Conservation (phyloP, 2,329 filamentous ascomycete species). For the Allantophomopsis cytisporea region DNA sequence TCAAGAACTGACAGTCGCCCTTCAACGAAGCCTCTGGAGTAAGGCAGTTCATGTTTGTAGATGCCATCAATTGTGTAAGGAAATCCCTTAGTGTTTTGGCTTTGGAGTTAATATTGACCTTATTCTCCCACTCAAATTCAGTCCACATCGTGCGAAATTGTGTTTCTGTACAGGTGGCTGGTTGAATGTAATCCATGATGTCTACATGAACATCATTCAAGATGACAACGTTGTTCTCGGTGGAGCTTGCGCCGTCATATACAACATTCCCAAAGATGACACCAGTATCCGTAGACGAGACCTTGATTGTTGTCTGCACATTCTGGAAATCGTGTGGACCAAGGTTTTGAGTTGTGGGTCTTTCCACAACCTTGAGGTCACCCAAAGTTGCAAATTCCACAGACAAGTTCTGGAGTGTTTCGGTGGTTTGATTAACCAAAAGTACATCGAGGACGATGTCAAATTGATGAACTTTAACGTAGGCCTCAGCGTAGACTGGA, state of each 20-base stretch:
- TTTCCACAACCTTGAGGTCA: slow-evolving; percentile 94
- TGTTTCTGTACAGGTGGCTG: slow-evolving; percentile 89
- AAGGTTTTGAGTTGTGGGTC: slow-evolving; percentile 90
- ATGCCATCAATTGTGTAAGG: slow-evolving; percentile 87
- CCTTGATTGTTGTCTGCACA: slow-evolving; percentile 96
- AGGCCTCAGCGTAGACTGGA: slow-evolving; percentile 95
- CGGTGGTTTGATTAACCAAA: slow-evolving; percentile 91
- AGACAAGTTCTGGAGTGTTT: slow-evolving; percentile 91
- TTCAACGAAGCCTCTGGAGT: slow-evolving; percentile 93
- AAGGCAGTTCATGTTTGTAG: slow-evolving; percentile 96
- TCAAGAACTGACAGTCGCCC: slow-evolving; percentile 95
- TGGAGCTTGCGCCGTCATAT: slow-evolving; percentile 85
- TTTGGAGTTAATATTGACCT: slow-evolving; percentile 99
- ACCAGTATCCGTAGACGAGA: slow-evolving; percentile 92
- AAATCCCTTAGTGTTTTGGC: slow-evolving; percentile 85
- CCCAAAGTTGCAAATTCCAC: slow-evolving; percentile 98
- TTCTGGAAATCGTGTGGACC: slow-evolving; percentile 95
- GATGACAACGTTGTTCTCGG: slow-evolving; percentile 92
- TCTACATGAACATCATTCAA: slow-evolving; percentile 97
- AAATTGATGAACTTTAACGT: slow-evolving; percentile 97
- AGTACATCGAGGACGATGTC: slow-evolving; percentile 96
- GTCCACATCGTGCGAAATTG: slow-evolving; percentile 99
- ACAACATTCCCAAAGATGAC: slow-evolving; percentile 99
- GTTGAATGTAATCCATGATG: slow-evolving; percentile 99
- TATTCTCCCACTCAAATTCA: slow-evolving; percentile 99